Evolutionary conservation across 1,139 yeast species (phyloP), one percentile per base, ranked within the genome.

Genomic region (Taiozyma sp.): DNA sequence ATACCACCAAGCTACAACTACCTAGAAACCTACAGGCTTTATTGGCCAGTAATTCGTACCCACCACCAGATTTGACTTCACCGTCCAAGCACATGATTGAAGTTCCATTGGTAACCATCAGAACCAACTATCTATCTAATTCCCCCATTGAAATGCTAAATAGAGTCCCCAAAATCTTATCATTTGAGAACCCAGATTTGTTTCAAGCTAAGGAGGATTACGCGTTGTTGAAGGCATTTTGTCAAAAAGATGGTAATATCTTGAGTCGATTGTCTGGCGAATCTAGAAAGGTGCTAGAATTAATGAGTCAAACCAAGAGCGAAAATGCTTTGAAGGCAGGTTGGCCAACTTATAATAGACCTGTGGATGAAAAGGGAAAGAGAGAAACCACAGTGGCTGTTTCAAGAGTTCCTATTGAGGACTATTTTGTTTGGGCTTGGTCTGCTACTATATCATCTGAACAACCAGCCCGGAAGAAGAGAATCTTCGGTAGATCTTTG

Each of bases 371-470:
- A 49, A 44, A 44, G 41, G 53, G 47, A 19, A 36, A 49, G 14
- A 47, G 48, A 10, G 13, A 53, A 47, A 38, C 72, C 10, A 79
- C 83, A 32, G 83, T 89, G 2, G 69, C 75, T 3, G 78, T 86
- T 16, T 71, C 80, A 19, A 79, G 87, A 55, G 85, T 87, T 1
- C 78, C 89, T 2, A 80, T 90, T 34, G 96, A 88, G 67, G 97
- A 90, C 64, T 90, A 87, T 64, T 89, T 85, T 62, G 87, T 89
- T 30, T 90, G 96, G 96, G 81, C 96, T 0, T 90, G 97, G 97
- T 72, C 89, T 60, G 83, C 91, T 4, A 79, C 91, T 2, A 67
- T 89, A 29, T 89, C 89, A 0, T 78, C 83, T 44, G 97, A 90
- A 62, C 89, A 88, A 64, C 82, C 91, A 0, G 73, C 77, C 41